A percentile compares a stretch with the other conserved stretches of the same genome.
Evolutionary conservation across 495 filamentous ascomycete genomes (phyloP).

Genomic region (Talaromyces nanjingensis): DNA sequence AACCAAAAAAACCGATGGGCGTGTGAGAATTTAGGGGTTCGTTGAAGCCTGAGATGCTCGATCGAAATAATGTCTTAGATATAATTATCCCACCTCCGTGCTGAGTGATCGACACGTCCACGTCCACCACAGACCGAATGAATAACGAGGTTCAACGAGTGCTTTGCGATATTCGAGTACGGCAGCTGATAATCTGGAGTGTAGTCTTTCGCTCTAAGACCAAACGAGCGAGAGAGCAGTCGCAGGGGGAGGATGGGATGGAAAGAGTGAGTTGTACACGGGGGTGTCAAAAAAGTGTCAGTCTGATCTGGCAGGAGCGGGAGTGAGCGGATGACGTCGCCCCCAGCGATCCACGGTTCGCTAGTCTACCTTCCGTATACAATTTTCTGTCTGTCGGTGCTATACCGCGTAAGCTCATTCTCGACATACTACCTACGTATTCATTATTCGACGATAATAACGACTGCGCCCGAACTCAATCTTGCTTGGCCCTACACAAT

Average conservation of each 20-base stretch:
- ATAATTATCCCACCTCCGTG: constrained; percentile 4
- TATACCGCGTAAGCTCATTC: too few species aligned
- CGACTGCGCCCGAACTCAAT: background rate
- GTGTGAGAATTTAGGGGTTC: background rate
- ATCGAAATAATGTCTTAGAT: background rate
- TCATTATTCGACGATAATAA: background rate
- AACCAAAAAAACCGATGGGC: background rate
- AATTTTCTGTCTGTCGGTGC: too few species aligned
- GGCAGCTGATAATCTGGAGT: background rate
- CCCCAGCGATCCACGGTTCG: background rate
- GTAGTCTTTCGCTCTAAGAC: background rate
- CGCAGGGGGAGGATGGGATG: background rate
- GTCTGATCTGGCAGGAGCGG: background rate
- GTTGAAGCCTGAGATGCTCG: background rate
- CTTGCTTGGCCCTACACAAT: background rate
- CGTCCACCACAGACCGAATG: background rate
- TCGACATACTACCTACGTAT: too few species aligned
- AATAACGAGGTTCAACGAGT: background rate
- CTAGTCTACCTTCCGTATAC: background rate
- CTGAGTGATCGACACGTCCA: constrained; percentile 4
- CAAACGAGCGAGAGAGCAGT: background rate
- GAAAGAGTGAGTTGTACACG: background rate
- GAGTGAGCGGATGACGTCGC: constrained; percentile 7
- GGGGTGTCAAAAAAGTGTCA: background rate
- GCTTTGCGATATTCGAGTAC: background rate